These are phyloP conservation scores for Iberis pinnata DNA, from an alignment of 345 rosid genomes.

Conservation along the genomic window DNA sequence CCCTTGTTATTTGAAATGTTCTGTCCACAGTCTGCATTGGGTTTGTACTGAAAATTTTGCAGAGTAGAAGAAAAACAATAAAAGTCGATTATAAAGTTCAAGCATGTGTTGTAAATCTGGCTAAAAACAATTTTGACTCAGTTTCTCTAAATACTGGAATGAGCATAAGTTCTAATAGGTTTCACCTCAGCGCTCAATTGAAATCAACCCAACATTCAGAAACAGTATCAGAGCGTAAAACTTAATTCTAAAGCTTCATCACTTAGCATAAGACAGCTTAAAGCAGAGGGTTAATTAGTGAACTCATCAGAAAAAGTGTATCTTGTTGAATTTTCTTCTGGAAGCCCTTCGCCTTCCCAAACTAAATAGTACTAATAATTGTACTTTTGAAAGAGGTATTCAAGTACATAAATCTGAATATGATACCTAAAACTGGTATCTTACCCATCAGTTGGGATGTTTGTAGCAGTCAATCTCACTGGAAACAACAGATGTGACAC, in stretches of 20 bases:
- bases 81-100: not conserved
- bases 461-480: constrained; percentile 48
- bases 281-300: not conserved
- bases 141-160: constrained; percentile 3
- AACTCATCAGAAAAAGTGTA: not conserved
- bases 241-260: constrained; percentile 6
- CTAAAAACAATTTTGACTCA: not conserved
- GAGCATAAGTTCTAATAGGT: constrained; percentile 9
- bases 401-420: not conserved
- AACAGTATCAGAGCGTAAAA: constrained; percentile 1
- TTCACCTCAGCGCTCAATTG: constrained; percentile 3
- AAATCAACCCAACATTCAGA: constrained; percentile 9
- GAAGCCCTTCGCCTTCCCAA: constrained; percentile 1
- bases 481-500: constrained; percentile 56
- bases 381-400: not conserved
- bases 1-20: constrained; percentile 62
- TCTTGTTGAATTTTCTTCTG: not conserved
- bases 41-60: constrained; percentile 44
- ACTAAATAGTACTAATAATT: not conserved
- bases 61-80: constrained; percentile 13
- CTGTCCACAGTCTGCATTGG: constrained; percentile 63
- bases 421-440: constrained; percentile 17
- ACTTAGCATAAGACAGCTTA: not conserved
- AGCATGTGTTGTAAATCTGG: constrained; percentile 5
- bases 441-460: constrained; percentile 76